These are phyloP conservation scores for Tricholoma matsutake DNA, from an alignment of 768 basidiomycete genomes.

Conservation along the genomic window DNA sequence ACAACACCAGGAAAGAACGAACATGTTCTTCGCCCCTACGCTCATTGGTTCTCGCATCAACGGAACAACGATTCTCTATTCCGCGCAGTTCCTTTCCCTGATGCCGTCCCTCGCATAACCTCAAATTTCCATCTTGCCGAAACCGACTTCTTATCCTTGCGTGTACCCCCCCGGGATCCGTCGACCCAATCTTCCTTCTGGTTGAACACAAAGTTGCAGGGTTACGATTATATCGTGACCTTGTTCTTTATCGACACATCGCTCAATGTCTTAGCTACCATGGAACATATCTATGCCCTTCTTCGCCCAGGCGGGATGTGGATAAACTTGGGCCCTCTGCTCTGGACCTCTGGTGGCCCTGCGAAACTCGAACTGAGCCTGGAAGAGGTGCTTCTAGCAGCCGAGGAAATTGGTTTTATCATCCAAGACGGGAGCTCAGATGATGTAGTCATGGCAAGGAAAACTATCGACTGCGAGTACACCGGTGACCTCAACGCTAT, in stretches of 20 bases:
- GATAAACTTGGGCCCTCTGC: slow-evolving; percentile 70
- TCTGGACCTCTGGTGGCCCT: slow-evolving; percentile 57
- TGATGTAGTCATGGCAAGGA: slow-evolving; percentile 22
- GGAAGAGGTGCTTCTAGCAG: slow-evolving; percentile 57
- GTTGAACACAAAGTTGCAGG: slow-evolving; percentile 16
- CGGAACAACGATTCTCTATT: slow-evolving; percentile 46
- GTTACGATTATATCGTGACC: slow-evolving; percentile 61
- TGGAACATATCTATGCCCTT: slow-evolving; percentile 54
- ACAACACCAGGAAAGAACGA: slow-evolving; percentile 39
- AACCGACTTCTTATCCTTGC: slow-evolving; percentile 53
- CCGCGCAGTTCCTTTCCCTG: slow-evolving; percentile 55
- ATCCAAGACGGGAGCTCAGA: slow-evolving; percentile 26
- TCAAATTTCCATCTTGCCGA: slow-evolving; percentile 45
- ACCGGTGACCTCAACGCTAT: slow-evolving; percentile 59
- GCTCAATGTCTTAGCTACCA: slow-evolving; percentile 46
- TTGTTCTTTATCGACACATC: slow-evolving; percentile 69
- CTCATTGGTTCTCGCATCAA: slow-evolving; percentile 73
- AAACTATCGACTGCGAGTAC: slow-evolving; percentile 62
- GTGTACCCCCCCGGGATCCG: slow-evolving; percentile 16
- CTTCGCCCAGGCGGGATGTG: slow-evolving; percentile 62
- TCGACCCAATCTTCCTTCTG: slow-evolving; percentile 13
- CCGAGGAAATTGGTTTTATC: slow-evolving; percentile 54
- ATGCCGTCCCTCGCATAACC: slow-evolving; percentile 50
- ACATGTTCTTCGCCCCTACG: slow-evolving; percentile 57
- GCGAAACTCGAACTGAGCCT: slow-evolving; percentile 57